Percentiles rank a stretch among this genome's conserved stretches.
Conservation (phyloP, 108 stramenopile genomes). For the Schizochytrium sp. region DNA sequence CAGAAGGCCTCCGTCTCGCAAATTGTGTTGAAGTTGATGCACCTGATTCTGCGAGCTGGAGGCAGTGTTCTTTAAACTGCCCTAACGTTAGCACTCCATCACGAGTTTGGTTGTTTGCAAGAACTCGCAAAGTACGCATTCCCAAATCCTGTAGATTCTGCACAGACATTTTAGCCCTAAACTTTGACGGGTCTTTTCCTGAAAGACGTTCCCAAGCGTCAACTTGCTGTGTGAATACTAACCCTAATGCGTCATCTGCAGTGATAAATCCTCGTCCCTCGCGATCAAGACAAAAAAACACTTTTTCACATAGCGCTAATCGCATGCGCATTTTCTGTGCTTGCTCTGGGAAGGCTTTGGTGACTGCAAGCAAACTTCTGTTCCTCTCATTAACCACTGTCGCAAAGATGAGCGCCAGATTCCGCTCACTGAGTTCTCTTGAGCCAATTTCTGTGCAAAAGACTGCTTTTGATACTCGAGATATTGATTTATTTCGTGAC, state of each 20-base stretch:
- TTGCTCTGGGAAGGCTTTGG: not conserved
- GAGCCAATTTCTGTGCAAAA: slow-evolving; percentile 15
- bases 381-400: slow-evolving; percentile 44
- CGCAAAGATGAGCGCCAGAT: not conserved
- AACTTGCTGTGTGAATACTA: not conserved
- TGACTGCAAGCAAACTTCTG: not conserved
- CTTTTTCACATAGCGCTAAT: slow-evolving; percentile 52
- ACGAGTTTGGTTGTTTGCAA: not conserved
- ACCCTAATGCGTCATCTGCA: not conserved
- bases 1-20: no score
- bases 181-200: not conserved
- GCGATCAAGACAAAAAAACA: slow-evolving; percentile 26
- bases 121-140: not conserved
- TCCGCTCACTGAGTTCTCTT: not conserved
- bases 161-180: not conserved
- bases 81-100: not conserved
- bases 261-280: slow-evolving; percentile 36
- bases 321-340: slow-evolving; percentile 29
- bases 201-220: not conserved
- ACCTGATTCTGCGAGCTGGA: not conserved
- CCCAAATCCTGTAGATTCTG: not conserved
- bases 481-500: no score
- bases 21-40: not conserved
- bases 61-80: not conserved
- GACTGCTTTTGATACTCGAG: not conserved